Evolutionary conservation across 441 rosid species (phyloP).

Genomic region (Pelargonium myrrhifolium): DNA sequence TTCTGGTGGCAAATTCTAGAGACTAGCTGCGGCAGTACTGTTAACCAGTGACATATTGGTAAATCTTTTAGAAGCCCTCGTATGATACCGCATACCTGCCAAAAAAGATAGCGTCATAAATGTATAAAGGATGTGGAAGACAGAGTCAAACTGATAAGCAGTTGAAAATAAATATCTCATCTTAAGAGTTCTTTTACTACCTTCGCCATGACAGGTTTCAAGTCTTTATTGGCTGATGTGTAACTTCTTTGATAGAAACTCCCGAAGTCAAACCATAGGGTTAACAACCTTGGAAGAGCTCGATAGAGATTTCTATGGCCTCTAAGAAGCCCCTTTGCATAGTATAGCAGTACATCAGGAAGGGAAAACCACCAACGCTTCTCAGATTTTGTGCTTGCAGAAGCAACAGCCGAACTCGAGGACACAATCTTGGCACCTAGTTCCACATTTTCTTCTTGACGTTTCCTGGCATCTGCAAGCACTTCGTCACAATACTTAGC

Average conservation of each 20-base stretch:
- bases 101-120: constrained; percentile 22
- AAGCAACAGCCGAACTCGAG: constrained; percentile 40
- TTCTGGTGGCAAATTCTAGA: constrained; percentile 99
- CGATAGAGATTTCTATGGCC: constrained; percentile 96
- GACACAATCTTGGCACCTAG: constrained; percentile 36
- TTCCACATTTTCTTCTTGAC: constrained; percentile 77
- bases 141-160: not conserved
- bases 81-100: constrained; percentile 78
- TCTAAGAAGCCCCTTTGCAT: constrained; percentile 93
- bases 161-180: constrained; percentile 12
- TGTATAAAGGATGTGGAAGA: not conserved
- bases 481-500: constrained; percentile 96
- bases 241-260: constrained; percentile 62
- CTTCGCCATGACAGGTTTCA: constrained; percentile 66
- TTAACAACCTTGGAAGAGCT: constrained; percentile 97
- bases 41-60: constrained; percentile 94
- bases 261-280: constrained; percentile 97
- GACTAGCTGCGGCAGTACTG: constrained; percentile 92
- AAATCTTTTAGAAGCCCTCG: constrained; percentile 96
- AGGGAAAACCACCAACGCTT: constrained; percentile 73
- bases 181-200: constrained; percentile 31
- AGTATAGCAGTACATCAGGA: constrained; percentile 74
- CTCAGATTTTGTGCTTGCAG: constrained; percentile 46
- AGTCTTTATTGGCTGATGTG: constrained; percentile 54
- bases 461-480: constrained; percentile 89